Evolutionary conservation across 2,329 filamentous ascomycete species (phyloP).

Genomic region (Penicillium decumbens): DNA sequence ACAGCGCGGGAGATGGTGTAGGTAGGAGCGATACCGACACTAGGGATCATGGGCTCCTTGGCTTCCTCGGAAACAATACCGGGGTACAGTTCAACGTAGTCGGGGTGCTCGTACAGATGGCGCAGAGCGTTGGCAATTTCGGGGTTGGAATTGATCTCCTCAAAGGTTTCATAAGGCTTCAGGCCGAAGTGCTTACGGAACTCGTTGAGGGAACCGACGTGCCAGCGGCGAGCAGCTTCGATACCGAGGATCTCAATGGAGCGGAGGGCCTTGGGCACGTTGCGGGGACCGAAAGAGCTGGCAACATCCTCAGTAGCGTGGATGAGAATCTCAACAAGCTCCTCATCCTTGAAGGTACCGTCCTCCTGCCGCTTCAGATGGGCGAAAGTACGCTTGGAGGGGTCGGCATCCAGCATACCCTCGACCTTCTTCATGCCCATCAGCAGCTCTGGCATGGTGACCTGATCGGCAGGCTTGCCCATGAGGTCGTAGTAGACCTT

Average conservation of each 20-base stretch:
- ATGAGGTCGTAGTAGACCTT: slow-evolving; percentile 62
- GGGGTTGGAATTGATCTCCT: slow-evolving; percentile 77
- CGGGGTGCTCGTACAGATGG: slow-evolving; percentile 65
- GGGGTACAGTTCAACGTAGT: slow-evolving; percentile 75
- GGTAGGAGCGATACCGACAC: slow-evolving; percentile 68
- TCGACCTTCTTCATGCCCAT: slow-evolving; percentile 61
- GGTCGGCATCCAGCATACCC: slow-evolving; percentile 58
- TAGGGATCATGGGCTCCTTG: slow-evolving; percentile 68
- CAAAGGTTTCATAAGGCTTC: slow-evolving; percentile 69
- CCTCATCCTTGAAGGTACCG: slow-evolving; percentile 69
- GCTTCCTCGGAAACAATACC: slow-evolving; percentile 71
- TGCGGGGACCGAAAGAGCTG: slow-evolving; percentile 64
- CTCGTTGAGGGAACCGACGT: slow-evolving; percentile 73
- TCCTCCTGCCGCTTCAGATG: slow-evolving; percentile 60
- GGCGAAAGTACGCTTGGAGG: slow-evolving; percentile 63
- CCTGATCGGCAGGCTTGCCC: slow-evolving; percentile 53
- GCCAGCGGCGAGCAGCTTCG: slow-evolving; percentile 70
- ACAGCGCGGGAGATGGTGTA: slow-evolving; percentile 75
- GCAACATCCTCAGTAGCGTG: slow-evolving; percentile 66
- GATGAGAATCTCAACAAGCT: slow-evolving; percentile 65
- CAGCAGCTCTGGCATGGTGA: slow-evolving; percentile 59
- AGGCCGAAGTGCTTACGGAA: slow-evolving; percentile 78
- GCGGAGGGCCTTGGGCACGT: slow-evolving; percentile 68
- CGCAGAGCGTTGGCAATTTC: slow-evolving; percentile 62
- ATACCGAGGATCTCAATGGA: slow-evolving; percentile 78